Evolutionary conservation across 2,329 filamentous ascomycete species (phyloP), one percentile per base, ranked within the genome.

Genomic region (Aspergillus spinulosporus): DNA sequence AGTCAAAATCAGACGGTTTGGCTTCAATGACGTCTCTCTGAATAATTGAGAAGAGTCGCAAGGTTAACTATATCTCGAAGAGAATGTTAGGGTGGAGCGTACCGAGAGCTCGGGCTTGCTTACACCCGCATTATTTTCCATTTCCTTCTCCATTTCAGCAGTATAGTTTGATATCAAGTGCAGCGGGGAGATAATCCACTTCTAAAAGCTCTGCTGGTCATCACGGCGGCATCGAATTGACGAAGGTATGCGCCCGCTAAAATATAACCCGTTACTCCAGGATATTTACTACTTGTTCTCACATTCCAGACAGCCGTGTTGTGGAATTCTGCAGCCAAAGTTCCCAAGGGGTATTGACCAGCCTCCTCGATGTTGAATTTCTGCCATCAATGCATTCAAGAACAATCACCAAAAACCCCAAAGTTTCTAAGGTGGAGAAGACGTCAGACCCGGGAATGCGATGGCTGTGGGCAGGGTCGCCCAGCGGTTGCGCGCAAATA

Each of bases 61-160:
- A 15, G 7, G 48, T 50, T 43, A 50, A 43, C 26, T 34, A 11
- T 12, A 6, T 21, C 11, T 4, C 12, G 29, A 31, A 43, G 32
- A 14, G 15, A 42, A 32, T 4, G 7, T 6, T 7, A 2, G n/a
- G 34, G 46, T 46, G 44, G 37, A 31, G 36, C 36, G 21, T 50
- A 50, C 48, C 48, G 14, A 26, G 29, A 32, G 15, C 37, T 26
- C n/a, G 37, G 48, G 48, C 4, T 43, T 29, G 21, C 26, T 34
- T 50, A 37, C 37, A 7, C 36, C 48, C 34, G 48, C 48, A 26
- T 50, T 43, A 42, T 50, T 42, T 14, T 43, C 37, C 48, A 26
- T 42, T 14, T 15, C 14, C n/a, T 11, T 15, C 40, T 42, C 37
- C 39, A 31, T 42, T 9, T 6, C 36, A 12, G n/a, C 28, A 11